Conservation (phyloP, 208 protist genomes). For the Crithidia thermophila region DNA sequence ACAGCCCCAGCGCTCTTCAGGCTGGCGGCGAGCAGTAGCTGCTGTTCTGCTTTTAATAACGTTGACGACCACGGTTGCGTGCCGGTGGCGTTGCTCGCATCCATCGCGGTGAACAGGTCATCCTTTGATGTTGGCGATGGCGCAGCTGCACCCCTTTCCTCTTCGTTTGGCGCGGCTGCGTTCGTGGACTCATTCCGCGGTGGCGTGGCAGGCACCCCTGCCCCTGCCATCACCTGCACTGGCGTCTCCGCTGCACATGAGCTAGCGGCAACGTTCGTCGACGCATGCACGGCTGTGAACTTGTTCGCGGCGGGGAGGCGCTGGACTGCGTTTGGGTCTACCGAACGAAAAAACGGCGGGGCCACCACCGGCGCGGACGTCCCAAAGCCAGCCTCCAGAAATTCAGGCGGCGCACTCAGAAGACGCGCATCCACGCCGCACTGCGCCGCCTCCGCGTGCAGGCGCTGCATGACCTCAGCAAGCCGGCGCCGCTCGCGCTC, state of each 20-base stretch:
- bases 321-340: constrained; percentile 9
- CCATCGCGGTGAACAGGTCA: background rate
- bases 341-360: background rate
- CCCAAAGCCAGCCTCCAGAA: background rate
- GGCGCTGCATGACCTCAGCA: constrained; percentile 4
- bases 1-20: no score
- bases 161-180: background rate
- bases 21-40: no score
- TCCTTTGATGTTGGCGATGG: background rate
- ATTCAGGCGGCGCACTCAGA: constrained; percentile 7
- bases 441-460: constrained; percentile 13
- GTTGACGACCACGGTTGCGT: constrained; percentile 33
- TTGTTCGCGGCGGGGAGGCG: background rate
- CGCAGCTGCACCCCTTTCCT: background rate
- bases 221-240: no score
- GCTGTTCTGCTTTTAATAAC: constrained; percentile 19
- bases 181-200: background rate
- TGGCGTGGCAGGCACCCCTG: background rate
- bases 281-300: constrained; percentile 20
- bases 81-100: constrained; percentile 1
- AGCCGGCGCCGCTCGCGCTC: constrained; percentile 21
- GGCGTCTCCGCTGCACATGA: no score
- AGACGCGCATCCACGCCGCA: constrained; percentile 1
- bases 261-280: constrained; percentile 6
- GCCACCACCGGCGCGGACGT: background rate